Conservation (phyloP, 768 basidiomycete genomes). For the Auricularia auricula-judae region DNA sequence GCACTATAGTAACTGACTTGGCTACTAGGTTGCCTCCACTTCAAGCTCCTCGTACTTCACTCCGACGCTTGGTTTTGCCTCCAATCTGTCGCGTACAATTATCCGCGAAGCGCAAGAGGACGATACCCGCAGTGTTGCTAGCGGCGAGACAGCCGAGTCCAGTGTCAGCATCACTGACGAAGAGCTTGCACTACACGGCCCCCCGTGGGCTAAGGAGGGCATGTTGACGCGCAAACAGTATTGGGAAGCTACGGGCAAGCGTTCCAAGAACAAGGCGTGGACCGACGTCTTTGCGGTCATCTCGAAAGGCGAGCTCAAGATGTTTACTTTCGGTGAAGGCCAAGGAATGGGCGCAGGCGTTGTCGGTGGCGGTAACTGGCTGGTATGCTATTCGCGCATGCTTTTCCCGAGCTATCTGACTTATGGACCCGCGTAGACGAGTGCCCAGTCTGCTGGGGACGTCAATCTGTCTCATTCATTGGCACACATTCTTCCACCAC, state of each 20-base stretch:
- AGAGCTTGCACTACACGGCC: slow-evolving; percentile 86
- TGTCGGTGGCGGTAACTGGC: slow-evolving; percentile 96
- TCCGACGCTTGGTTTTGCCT: slow-evolving; percentile 91
- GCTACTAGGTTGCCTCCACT: slow-evolving; percentile 41
- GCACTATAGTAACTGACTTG: slow-evolving; percentile 3
- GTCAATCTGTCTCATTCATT: slow-evolving; percentile 80
- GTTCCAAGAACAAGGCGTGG: slow-evolving; percentile 86
- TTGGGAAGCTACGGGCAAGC: slow-evolving; percentile 75
- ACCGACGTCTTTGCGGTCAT: slow-evolving; percentile 94
- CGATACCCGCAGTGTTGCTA: slow-evolving; percentile 60
- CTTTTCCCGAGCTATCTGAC: background rate
- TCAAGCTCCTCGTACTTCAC: slow-evolving; percentile 62
- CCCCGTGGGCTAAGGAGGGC: slow-evolving; percentile 99
- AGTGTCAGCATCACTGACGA: slow-evolving; percentile 87
- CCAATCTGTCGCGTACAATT: slow-evolving; percentile 90
- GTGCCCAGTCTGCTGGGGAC: slow-evolving; percentile 75
- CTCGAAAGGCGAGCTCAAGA: slow-evolving; percentile 84
- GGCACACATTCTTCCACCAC: slow-evolving; percentile 77
- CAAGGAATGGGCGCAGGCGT: slow-evolving; percentile 42
- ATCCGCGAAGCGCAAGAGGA: slow-evolving; percentile 92
- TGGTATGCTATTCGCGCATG: slow-evolving; percentile 45
- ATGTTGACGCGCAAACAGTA: slow-evolving; percentile 92
- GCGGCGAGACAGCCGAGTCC: slow-evolving; percentile 54
- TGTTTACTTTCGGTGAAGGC: slow-evolving; percentile 87
- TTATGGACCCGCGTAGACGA: slow-evolving; percentile 41